Evolutionary conservation across 2,329 filamentous ascomycete genomes (phyloP).

Genomic region (Fusarium concolor): DNA sequence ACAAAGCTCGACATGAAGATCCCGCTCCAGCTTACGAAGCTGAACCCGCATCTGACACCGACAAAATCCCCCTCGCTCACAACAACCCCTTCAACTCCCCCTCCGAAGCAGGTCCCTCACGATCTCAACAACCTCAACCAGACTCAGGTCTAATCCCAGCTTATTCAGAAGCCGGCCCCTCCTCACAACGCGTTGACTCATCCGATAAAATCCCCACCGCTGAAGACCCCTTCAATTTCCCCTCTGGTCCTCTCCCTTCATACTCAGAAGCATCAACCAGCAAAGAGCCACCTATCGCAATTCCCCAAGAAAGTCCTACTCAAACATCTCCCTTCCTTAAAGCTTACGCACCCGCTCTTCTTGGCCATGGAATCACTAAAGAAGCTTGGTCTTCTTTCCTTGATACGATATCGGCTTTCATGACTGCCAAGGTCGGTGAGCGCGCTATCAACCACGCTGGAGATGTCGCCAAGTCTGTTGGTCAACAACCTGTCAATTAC

Average conservation of each 20-base stretch:
- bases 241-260: slow-evolving; percentile 47
- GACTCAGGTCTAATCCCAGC: neutral
- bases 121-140: neutral
- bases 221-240: slow-evolving; percentile 56
- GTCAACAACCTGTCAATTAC: slow-evolving; percentile 51
- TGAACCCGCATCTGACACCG: neutral
- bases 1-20: neutral
- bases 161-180: neutral
- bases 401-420: slow-evolving; percentile 58
- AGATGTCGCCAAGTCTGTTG: slow-evolving; percentile 54
- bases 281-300: slow-evolving; percentile 52
- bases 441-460: slow-evolving; percentile 57
- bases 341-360: slow-evolving; percentile 54
- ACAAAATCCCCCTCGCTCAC: slow-evolving; percentile 47
- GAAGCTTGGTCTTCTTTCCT: slow-evolving; percentile 52
- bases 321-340: slow-evolving; percentile 54
- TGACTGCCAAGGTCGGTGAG: slow-evolving; percentile 58
- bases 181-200: neutral
- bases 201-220: slow-evolving; percentile 45
- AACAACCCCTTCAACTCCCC: slow-evolving; percentile 57
- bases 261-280: slow-evolving; percentile 44
- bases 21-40: slow-evolving; percentile 21
- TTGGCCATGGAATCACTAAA: slow-evolving; percentile 53
- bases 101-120: slow-evolving; percentile 7
- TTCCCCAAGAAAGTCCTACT: slow-evolving; percentile 53